Evolutionary conservation across 2,329 filamentous ascomycete species (phyloP).

Genomic region (Cladosporium halotolerans): DNA sequence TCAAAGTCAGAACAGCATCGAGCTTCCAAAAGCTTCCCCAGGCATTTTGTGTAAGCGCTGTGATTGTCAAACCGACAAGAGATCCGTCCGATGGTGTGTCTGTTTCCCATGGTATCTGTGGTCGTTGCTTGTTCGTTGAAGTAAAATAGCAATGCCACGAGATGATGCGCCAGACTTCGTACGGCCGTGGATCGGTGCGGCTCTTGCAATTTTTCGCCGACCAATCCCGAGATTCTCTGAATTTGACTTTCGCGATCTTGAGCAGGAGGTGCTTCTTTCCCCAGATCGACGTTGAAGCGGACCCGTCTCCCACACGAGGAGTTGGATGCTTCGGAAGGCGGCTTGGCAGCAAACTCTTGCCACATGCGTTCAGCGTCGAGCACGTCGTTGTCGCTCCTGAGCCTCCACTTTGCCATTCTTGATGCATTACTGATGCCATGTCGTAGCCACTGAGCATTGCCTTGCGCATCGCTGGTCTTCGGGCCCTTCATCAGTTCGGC

Average conservation of each 20-base stretch:
- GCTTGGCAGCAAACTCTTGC: background rate
- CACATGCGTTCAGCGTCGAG: background rate
- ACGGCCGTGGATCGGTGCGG: too few relatives aligned
- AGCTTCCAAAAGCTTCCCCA: too few relatives aligned
- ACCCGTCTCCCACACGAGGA: background rate
- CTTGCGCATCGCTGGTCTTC: background rate
- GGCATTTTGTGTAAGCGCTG: too few relatives aligned
- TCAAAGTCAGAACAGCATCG: too few relatives aligned
- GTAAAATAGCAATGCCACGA: too few relatives aligned
- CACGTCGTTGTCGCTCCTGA: background rate
- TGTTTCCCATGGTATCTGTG: too few relatives aligned
- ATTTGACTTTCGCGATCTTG: background rate
- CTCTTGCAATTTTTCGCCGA: background rate
- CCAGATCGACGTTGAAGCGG: slow-evolving; percentile 10
- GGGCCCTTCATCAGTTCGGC: background rate
- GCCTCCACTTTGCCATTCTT: background rate
- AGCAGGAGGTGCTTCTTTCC: background rate
- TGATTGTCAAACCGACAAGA: too few relatives aligned
- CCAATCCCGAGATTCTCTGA: slow-evolving; percentile 1
- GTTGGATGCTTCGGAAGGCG: background rate
- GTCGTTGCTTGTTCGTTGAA: too few relatives aligned
- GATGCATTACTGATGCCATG: background rate
- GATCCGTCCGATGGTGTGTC: too few relatives aligned
- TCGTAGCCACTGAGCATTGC: background rate
- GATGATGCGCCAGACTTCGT: too few relatives aligned